phyloP scores from a whole-genome alignment of 768 basidiomycete genomes.

The Tephrocybe sp. region DNA sequence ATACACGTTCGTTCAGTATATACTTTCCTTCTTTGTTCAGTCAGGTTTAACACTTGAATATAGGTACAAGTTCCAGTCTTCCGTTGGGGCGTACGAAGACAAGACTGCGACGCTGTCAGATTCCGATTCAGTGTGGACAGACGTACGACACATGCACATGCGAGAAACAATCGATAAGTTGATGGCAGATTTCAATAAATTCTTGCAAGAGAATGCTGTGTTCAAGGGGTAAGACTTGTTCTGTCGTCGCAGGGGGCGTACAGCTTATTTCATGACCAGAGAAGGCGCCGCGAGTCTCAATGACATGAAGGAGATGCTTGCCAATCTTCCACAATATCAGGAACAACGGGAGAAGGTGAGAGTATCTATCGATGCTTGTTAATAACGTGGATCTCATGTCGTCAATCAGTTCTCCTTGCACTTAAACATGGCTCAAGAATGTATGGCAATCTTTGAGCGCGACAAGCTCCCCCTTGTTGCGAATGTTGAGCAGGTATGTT shows the following conservation, averaged over 20 bases:
- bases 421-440: constrained; percentile 96
- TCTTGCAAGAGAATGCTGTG: constrained; percentile 91
- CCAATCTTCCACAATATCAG: constrained; percentile 90
- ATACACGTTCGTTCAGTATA: constrained; percentile 67
- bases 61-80: constrained; percentile 94
- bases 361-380: neutral
- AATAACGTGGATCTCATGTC: neutral
- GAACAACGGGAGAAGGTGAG: constrained; percentile 91
- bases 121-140: constrained; percentile 86
- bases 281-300: constrained; percentile 86
- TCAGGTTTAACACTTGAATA: neutral
- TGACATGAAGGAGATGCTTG: constrained; percentile 99
- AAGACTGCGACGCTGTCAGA: constrained; percentile 88
- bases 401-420: constrained; percentile 87
- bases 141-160: constrained; percentile 97
- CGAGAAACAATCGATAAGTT: constrained; percentile 96
- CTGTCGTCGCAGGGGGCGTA: neutral
- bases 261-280: constrained; percentile 31
- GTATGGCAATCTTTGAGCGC: constrained; percentile 91
- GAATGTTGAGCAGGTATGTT: constrained; percentile 81
- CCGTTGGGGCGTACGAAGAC: constrained; percentile 82
- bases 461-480: constrained; percentile 82
- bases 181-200: constrained; percentile 94
- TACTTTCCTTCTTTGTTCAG: neutral
- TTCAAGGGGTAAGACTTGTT: constrained; percentile 73